Percentiles rank a stretch among this genome's conserved stretches.
These are phyloP conservation scores for Plasmodium vivax DNA, from an alignment of 169 alveolate species.

Conservation along the genomic window DNA sequence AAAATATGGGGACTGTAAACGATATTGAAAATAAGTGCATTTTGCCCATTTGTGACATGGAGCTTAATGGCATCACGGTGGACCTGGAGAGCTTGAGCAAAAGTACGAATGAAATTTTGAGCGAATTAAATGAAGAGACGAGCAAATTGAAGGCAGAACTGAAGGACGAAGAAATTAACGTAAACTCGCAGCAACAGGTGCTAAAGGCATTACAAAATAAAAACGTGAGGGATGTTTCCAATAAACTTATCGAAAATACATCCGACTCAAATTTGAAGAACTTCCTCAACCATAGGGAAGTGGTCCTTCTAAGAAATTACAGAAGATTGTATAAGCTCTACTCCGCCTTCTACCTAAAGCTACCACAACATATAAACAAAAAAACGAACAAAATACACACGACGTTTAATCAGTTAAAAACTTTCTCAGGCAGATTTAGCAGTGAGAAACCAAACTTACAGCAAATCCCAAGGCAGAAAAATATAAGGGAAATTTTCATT, in stretches of 20 bases:
- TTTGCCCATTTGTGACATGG: slow-evolving; percentile 88
- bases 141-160: slow-evolving; percentile 76
- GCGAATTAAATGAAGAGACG: slow-evolving; percentile 77
- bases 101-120: slow-evolving; percentile 80
- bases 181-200: slow-evolving; percentile 88
- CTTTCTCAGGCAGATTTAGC: slow-evolving; percentile 90
- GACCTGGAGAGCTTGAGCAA: slow-evolving; percentile 79
- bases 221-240: slow-evolving; percentile 79
- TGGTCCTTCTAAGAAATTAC: slow-evolving; percentile 83
- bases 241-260: slow-evolving; percentile 84
- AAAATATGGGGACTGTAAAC: slow-evolving; percentile 80
- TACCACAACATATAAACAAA: slow-evolving; percentile 85
- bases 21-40: slow-evolving; percentile 87
- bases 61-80: slow-evolving; percentile 86
- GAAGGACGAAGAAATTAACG: slow-evolving; percentile 78
- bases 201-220: slow-evolving; percentile 82
- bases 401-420: slow-evolving; percentile 88
- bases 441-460: slow-evolving; percentile 91
- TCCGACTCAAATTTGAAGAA: slow-evolving; percentile 85
- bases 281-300: slow-evolving; percentile 85
- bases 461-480: slow-evolving; percentile 89
- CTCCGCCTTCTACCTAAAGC: slow-evolving; percentile 86
- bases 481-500: slow-evolving; percentile 88
- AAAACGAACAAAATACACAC: slow-evolving; percentile 87
- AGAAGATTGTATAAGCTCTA: slow-evolving; percentile 86